Conservation (phyloP, 768 basidiomycete species). For the Podaxis rugospora region DNA sequence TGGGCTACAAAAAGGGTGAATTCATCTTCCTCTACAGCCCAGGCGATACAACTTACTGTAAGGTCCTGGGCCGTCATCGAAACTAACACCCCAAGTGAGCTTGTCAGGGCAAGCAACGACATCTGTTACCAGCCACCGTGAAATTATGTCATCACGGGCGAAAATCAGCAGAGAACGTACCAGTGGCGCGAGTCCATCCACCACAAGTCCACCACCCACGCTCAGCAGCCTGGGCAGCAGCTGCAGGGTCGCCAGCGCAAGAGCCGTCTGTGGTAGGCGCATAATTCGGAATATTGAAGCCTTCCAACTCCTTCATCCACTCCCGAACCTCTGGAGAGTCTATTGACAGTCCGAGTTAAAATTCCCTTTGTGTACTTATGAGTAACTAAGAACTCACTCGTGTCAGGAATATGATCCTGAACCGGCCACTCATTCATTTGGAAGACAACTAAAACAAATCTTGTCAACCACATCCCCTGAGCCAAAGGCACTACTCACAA, state of each 20-base stretch:
- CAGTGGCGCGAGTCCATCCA: conserved; percentile 52
- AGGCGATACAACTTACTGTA: conserved; percentile 55
- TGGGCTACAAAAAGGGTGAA: conserved; percentile 27
- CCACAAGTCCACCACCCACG: conserved; percentile 94
- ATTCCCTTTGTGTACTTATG: background rate
- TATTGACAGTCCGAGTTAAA: conserved; percentile 15
- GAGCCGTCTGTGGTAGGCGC: conserved; percentile 64
- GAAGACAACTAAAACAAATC: conserved; percentile 21
- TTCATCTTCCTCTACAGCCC: background rate
- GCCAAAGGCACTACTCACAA: conserved; percentile 36
- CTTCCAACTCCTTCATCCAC: conserved; percentile 78
- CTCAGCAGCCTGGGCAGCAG: conserved; percentile 49
- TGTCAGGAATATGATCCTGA: conserved; percentile 56
- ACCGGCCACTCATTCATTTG: conserved; percentile 48
- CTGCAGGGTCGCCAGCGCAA: conserved; percentile 54
- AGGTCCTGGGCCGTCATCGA: conserved; percentile 83
- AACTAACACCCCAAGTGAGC: conserved; percentile 76
- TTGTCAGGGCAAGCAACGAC: conserved; percentile 66
- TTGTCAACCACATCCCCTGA: background rate
- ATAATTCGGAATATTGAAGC: conserved; percentile 62
- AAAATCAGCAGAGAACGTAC: conserved; percentile 17
- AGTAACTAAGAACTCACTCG: conserved; percentile 36
- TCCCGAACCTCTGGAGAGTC: conserved; percentile 58
- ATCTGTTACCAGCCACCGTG: conserved; percentile 27
- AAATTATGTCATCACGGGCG: background rate